Evolutionary conservation across 108 stramenopile genomes (phyloP), one percentile per base, ranked within the genome.

Genomic region (Nannochloropsis salina): DNA sequence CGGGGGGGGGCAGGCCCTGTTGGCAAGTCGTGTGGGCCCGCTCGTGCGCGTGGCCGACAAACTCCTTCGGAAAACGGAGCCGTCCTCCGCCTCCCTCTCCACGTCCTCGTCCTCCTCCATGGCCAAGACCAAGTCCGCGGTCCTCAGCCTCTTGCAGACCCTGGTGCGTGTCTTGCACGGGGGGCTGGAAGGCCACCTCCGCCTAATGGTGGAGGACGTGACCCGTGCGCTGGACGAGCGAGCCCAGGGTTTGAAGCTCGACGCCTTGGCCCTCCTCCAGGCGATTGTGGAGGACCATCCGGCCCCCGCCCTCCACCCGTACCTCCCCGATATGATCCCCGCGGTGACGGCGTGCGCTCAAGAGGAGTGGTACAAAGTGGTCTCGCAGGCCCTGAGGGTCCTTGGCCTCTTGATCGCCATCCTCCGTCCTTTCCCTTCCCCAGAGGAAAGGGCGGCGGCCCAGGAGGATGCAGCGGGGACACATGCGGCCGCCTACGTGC

Each of bases 361-460:
- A 43, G 96, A 96, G 83, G 95, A 99, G 80, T 99, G 98, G 98
- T 99, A 97, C 93, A 99, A 98, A 91, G 93, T 96, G 43, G 96
- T 96, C 84, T 94, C 96, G 9, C 96, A 97, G 90, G 95, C 95
- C 5, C 88, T 99, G 74, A 90, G 95, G 31, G 95, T 96, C 9
- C 85, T 97, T 74, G 92, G 93, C 31, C 93, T 18, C 42, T 43
- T 43, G 9, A 22, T 83, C 82, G 82, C 43, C 82, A 22, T 41
- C 6, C 81, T 81, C 40, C 81, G 40, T 5, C 81, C 81, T 11
- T 41, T 41, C 81, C 81, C 81, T 12, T 18, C 51, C 83, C 41
- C 41, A 79, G 86, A 86, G 83, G 51, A 82, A 81, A 31, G 74
- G 87, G 45, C 83, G 80, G 93, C 93, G 83, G 86, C 84, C 83